These are phyloP conservation scores for Citrus medica DNA, from an alignment of 345 rosid species.

Conservation along the genomic window DNA sequence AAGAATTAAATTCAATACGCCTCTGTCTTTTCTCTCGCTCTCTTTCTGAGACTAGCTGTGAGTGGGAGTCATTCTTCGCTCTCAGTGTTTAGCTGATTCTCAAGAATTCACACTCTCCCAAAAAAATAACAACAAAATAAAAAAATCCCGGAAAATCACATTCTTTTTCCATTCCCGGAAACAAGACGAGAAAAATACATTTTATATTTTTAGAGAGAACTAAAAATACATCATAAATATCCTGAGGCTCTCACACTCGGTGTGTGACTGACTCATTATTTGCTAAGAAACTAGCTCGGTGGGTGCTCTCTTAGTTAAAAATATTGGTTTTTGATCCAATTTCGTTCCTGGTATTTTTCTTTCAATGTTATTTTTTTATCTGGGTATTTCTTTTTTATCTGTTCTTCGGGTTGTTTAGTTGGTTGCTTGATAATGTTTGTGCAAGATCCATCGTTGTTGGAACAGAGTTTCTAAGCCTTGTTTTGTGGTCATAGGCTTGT, in stretches of 20 bases:
- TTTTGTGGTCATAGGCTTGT: constrained; percentile 11
- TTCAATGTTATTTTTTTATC: constrained; percentile 17
- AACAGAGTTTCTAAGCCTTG: constrained; percentile 14
- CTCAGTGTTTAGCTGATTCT: constrained; percentile 19
- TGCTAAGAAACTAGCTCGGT: constrained; percentile 19
- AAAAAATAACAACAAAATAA: neutral
- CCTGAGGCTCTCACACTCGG: neutral
- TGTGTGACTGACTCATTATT: neutral
- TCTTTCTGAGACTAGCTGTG: neutral
- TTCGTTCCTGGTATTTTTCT: constrained; percentile 21
- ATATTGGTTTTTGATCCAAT: constrained; percentile 21
- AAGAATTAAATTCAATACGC: neutral
- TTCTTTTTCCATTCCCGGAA: constrained; percentile 12
- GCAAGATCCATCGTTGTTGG: constrained; percentile 19
- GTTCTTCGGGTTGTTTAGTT: constrained; percentile 10
- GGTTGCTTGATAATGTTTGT: constrained; percentile 9
- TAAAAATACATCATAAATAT: neutral
- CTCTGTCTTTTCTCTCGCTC: neutral
- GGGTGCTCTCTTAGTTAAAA: constrained; percentile 21
- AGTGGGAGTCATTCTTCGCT: constrained; percentile 17
- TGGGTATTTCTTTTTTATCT: constrained; percentile 11
- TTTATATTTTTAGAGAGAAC: neutral
- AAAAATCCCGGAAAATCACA: constrained; percentile 13
- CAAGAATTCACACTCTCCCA: constrained; percentile 14
- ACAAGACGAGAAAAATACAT: neutral